phyloP scores from a whole-genome alignment of 768 basidiomycete genomes.

The Suillus bovinus region DNA sequence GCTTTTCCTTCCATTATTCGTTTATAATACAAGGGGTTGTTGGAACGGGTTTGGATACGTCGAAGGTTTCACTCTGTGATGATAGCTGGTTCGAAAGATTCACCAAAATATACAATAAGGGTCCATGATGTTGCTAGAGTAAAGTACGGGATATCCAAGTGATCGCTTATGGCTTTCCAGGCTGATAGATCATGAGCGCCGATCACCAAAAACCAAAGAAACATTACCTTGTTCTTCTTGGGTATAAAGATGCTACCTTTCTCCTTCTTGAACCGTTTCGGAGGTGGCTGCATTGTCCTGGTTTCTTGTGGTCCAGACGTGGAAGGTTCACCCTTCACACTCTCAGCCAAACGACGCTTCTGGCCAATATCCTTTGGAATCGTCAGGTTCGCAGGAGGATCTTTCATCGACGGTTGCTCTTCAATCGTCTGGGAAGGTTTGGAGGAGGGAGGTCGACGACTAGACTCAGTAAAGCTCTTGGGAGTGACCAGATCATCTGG shows the following conservation, averaged over 20 bases:
- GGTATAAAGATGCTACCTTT: conserved; percentile 59
- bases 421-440: conserved; percentile 4
- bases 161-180: conserved; percentile 2
- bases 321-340: conserved; percentile 16
- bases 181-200: neutral
- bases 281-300: conserved; percentile 29
- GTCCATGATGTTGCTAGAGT: too few relatives aligned
- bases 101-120: too few relatives aligned
- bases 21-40: too few relatives aligned
- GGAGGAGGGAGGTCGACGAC: conserved; percentile 17
- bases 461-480: conserved; percentile 32
- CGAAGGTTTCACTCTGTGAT: too few relatives aligned
- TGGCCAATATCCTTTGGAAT: conserved; percentile 9
- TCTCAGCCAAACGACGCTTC: conserved; percentile 21
- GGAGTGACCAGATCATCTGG: conserved; percentile 43
- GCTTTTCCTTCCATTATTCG: too few relatives aligned
- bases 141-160: too few relatives aligned
- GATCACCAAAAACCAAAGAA: neutral
- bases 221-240: conserved; percentile 42
- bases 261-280: conserved; percentile 35
- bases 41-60: too few relatives aligned
- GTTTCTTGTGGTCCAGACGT: conserved; percentile 18
- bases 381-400: conserved; percentile 6
- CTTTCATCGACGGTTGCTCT: conserved; percentile 8
- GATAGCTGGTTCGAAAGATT: too few relatives aligned